phyloP scores from a whole-genome alignment of 176 grass and related monocot species.

The Sorghum bicolor region Sorghum_bicolor_NCBIv3 NC_012872.2:59499501-59500000 shows the following conservation, averaged over 20 bases:
- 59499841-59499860: constrained; percentile 67
- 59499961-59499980: constrained; percentile 89
- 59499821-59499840: constrained; percentile 31
- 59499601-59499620: constrained; percentile 55
- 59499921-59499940: constrained; percentile 76
- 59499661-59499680: constrained; percentile 88
- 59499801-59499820: constrained; percentile 9
- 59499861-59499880: constrained; percentile 62
- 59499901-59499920: constrained; percentile 71
- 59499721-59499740: constrained; percentile 45
- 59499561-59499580: constrained; percentile 76
- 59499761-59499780: constrained; percentile 73
- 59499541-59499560: constrained; percentile 63
- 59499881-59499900: constrained; percentile 93
- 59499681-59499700: constrained; percentile 62
- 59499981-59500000: constrained; percentile 99
- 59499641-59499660: constrained; percentile 62
- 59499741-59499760: constrained; percentile 48
- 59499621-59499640: constrained; percentile 76
- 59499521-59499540: constrained; percentile 33
- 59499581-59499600: constrained; percentile 48
- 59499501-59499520: background rate
- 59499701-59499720: constrained; percentile 69
- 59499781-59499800: constrained; percentile 99
- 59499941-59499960: constrained; percentile 63